Conservation (phyloP, 352 stramenopile genomes). For the Blastocystis sp. region DNA sequence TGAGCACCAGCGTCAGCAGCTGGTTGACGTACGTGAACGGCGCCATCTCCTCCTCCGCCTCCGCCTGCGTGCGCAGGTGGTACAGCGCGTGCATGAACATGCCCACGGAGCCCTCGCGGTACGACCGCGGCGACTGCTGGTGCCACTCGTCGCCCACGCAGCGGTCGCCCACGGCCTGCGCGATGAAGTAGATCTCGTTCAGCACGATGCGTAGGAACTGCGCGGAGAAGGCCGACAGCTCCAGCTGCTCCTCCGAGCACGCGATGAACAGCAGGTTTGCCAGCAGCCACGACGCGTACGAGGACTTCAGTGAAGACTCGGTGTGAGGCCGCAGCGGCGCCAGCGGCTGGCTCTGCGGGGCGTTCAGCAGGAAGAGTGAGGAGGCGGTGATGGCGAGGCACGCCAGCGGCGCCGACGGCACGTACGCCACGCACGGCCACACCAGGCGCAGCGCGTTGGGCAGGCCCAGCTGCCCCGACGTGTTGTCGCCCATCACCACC, state of each 20-base stretch:
- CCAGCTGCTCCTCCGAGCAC: constrained; percentile 31
- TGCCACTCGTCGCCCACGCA: constrained; percentile 50
- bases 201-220: constrained; percentile 35
- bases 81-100: constrained; percentile 25
- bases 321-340: not conserved
- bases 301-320: not conserved
- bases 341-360: not conserved
- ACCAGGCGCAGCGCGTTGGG: not conserved
- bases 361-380: not conserved
- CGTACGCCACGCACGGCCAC: not conserved
- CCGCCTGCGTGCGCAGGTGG: not conserved
- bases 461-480: constrained; percentile 22
- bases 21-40: constrained; percentile 67
- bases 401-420: no score
- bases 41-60: constrained; percentile 11
- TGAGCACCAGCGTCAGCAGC: constrained; percentile 32
- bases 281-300: constrained; percentile 31
- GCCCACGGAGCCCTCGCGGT: constrained; percentile 51
- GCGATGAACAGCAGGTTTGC: constrained; percentile 31
- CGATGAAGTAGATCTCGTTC: constrained; percentile 30
- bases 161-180: constrained; percentile 40
- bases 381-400: not conserved
- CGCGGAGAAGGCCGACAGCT: constrained; percentile 26
- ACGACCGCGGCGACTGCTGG: not conserved
- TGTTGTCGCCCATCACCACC: constrained; percentile 16